Conservation (phyloP, 73 alveolate genomes). For the Tetrahymena elliotti region DNA sequence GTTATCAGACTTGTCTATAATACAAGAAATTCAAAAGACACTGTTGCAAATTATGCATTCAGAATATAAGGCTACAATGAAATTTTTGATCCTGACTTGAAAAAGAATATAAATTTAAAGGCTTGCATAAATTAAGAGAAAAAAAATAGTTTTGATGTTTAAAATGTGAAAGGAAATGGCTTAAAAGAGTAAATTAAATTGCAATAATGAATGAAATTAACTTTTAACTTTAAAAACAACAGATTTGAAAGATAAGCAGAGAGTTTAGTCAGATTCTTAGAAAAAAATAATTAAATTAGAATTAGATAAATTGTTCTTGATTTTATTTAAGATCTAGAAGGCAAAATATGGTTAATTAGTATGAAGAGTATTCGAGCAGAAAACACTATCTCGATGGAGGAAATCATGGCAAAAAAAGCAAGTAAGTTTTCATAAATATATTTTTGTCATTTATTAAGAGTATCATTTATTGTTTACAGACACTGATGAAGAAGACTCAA, state of each 20-base stretch:
- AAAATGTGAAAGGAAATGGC: conserved; percentile 30
- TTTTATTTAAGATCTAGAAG: conserved; percentile 56
- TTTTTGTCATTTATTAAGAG: too few relatives aligned
- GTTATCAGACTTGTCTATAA: conserved; percentile 5
- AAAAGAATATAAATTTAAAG: conserved; percentile 15
- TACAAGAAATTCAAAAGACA: conserved; percentile 30
- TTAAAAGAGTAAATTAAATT: neutral
- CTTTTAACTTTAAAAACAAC: neutral
- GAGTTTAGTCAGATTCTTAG: conserved; percentile 44
- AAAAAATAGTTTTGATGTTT: conserved; percentile 12
- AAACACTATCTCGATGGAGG: conserved; percentile 35
- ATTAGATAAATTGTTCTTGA: conserved; percentile 52
- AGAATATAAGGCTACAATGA: conserved; percentile 13
- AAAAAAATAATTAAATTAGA: conserved; percentile 52
- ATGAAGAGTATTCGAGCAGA: conserved; percentile 50
- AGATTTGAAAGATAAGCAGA: conserved; percentile 48
- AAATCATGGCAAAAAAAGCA: conserved; percentile 20
- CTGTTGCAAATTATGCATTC: conserved; percentile 38
- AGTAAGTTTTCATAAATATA: conserved; percentile 20
- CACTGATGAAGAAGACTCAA: neutral
- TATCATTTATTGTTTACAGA: neutral
- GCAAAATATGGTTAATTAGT: conserved; percentile 52
- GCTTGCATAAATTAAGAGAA: conserved; percentile 25
- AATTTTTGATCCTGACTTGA: conserved; percentile 29
- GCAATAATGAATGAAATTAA: neutral